Conservation (phyloP, 495 filamentous ascomycete genomes). For the Hypoxylon rickii region DNA sequence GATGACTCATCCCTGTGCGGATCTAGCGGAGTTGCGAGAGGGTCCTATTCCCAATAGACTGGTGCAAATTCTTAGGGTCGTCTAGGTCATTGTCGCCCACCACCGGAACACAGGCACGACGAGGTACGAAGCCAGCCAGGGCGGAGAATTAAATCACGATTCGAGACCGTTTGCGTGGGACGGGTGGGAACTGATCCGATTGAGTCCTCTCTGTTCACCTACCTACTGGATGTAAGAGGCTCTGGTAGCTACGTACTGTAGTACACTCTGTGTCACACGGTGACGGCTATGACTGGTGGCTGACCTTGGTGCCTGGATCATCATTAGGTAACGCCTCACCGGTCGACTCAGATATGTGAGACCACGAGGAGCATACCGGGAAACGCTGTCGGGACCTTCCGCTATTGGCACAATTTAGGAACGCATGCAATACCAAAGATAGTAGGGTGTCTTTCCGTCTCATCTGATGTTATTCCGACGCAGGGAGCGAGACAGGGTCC, state of each 20-base stretch:
- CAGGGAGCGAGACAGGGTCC: conserved; percentile 31
- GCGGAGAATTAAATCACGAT: conserved; percentile 37
- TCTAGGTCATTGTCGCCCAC: conserved; percentile 7
- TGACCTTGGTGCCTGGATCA: conserved; percentile 21
- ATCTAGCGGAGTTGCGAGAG: conserved; percentile 17
- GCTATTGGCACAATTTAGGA: conserved; percentile 34
- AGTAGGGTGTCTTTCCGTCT: conserved; percentile 8
- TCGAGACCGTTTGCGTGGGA: conserved; percentile 35
- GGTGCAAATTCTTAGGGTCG: conserved; percentile 1
- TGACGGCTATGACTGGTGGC: conserved; percentile 24
- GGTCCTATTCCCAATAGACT: conserved; percentile 3
- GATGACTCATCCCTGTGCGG: conserved; percentile 27
- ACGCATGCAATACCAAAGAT: conserved; percentile 22
- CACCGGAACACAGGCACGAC: conserved; percentile 21
- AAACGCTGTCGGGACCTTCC: conserved; percentile 36
- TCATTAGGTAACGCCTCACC: conserved; percentile 23
- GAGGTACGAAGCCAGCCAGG: conserved; percentile 11
- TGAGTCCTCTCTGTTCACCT: conserved; percentile 13
- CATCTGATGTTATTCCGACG: conserved; percentile 23
- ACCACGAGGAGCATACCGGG: conserved; percentile 27
- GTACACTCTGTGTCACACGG: conserved; percentile 23
- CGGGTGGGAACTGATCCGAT: conserved; percentile 29
- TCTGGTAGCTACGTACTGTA: conserved; percentile 15
- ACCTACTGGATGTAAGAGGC: conserved; percentile 15
- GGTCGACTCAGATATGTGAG: conserved; percentile 28